Evolutionary conservation across 179 eudicot species (phyloP), one percentile per base, ranked within the genome.

Genomic region (Corrigiola litoralis): DNA sequence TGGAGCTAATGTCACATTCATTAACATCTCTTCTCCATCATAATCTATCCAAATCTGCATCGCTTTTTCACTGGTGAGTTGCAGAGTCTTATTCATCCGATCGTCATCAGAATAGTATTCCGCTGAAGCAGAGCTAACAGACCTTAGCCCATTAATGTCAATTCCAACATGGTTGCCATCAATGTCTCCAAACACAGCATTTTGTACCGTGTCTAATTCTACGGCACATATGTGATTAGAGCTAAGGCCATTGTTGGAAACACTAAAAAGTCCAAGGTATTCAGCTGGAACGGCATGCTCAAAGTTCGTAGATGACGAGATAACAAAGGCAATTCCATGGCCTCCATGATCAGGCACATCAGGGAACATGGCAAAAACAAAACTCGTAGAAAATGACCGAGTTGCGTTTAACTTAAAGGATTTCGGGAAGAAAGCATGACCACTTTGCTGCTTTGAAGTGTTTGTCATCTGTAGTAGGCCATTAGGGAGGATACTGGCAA

Each of bases 21-120:
- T 41, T 17, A 53, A 2, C 61, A 13, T 37, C 4, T 45, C 48
- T n/a, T 27, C 55, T 14, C 65, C 80, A 28, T 77, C 61, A 29
- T 74, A 80, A 41, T 82, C 84, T 1, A 82, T 57, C 86, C 83
- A 82, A 51, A 77, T 79, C 34, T 82, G 83, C 74, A 77, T 71
- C 25, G 74, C 75, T 38, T 71, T 31, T 1, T 72, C 66, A 51
- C 81, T 71, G 11, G 73, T 71, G 38, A 81, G 76, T 6, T 68
- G 45, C 44, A 81, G 58, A 32, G 24, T 67, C 44, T 48, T 29
- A 2, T 70, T 68, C 14, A 10, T 54, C 14, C 54, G 28, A 20
- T 1, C 13, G 11, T 34, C 46, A 10, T 61, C 62, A 10, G 44
- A 65, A 31, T 61, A 47, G 34, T 71, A 82, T 5, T 48, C 37